A percentile compares a stretch with the other conserved stretches of the same genome.
Conservation (phyloP, 371 early-diverging fungal species). For the Haplosporangium sp. region DNA sequence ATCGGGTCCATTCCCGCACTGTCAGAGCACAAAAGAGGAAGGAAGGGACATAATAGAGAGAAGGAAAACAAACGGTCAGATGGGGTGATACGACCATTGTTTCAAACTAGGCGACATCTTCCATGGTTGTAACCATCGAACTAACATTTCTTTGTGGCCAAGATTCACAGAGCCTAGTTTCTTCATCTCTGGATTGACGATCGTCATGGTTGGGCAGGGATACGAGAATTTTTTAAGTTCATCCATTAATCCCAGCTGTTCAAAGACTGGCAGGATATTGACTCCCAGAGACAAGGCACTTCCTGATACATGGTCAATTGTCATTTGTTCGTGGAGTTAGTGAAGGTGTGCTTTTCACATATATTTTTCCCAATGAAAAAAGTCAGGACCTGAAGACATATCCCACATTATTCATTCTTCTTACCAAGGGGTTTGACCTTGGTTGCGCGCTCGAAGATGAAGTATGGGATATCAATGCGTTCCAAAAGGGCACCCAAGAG, state of each 20-base stretch:
- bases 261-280: constrained; percentile 13
- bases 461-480: constrained; percentile 1
- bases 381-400: background rate
- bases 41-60: background rate
- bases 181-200: background rate
- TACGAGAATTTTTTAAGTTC: constrained; percentile 7
- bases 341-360: too few relatives aligned
- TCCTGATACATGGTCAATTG: background rate
- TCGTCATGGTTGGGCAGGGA: background rate
- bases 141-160: background rate
- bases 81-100: background rate
- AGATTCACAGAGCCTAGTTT: background rate
- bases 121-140: background rate
- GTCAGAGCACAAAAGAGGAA: background rate
- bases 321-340: too few relatives aligned
- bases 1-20: constrained; percentile 8
- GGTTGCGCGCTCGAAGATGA: constrained; percentile 4
- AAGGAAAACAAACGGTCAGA: background rate
- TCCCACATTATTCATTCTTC: background rate
- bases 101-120: background rate
- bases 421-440: constrained; percentile 1
- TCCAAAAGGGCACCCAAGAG: constrained; percentile 7
- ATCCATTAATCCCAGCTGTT: constrained; percentile 16
- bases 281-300: constrained; percentile 6
- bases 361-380: too few relatives aligned